These are phyloP conservation scores for Besnoitia besnoiti DNA, from an alignment of 169 alveolate genomes.

Conservation along the genomic window DNA sequence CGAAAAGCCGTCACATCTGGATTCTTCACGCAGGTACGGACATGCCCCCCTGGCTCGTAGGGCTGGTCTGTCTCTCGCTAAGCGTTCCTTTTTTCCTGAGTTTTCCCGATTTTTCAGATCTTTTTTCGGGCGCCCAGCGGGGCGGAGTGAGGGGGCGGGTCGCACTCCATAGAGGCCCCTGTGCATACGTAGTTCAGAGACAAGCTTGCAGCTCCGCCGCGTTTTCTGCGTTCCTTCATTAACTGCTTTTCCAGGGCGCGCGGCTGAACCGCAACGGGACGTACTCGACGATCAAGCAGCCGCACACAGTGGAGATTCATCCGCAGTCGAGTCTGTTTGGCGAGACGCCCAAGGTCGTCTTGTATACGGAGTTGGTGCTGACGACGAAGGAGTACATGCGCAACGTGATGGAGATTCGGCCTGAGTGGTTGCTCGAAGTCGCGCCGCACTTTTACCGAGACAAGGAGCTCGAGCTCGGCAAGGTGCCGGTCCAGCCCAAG, in stretches of 20 bases:
- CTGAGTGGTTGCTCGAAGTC: conserved; percentile 95
- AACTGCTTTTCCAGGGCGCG: conserved; percentile 82
- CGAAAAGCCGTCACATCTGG: conserved; percentile 93
- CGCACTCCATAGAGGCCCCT: no score
- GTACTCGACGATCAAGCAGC: conserved; percentile 93
- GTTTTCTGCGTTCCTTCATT: neutral
- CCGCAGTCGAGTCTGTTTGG: conserved; percentile 94
- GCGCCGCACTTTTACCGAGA: conserved; percentile 96
- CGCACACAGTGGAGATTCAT: conserved; percentile 94
- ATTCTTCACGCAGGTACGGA: conserved; percentile 80
- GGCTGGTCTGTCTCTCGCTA: no score
- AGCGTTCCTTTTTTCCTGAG: no score
- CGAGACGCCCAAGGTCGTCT: conserved; percentile 87
- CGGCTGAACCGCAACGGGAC: conserved; percentile 88
- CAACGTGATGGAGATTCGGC: conserved; percentile 90
- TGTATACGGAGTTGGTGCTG: conserved; percentile 95
- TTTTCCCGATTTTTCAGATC: no score
- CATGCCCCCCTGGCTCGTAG: no score
- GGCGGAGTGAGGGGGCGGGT: no score
- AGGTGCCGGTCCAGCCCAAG: neutral
- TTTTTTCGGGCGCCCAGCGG: no score
- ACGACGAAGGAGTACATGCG: conserved; percentile 97
- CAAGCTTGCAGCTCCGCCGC: no score
- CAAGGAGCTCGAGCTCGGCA: conserved; percentile 43
- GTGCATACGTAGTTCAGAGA: no score